A percentile compares a stretch with the other conserved stretches of the same genome.
phyloP scores from a whole-genome alignment of 2,329 filamentous ascomycete genomes.

The Phyllosticta citribraziliensis region DNA sequence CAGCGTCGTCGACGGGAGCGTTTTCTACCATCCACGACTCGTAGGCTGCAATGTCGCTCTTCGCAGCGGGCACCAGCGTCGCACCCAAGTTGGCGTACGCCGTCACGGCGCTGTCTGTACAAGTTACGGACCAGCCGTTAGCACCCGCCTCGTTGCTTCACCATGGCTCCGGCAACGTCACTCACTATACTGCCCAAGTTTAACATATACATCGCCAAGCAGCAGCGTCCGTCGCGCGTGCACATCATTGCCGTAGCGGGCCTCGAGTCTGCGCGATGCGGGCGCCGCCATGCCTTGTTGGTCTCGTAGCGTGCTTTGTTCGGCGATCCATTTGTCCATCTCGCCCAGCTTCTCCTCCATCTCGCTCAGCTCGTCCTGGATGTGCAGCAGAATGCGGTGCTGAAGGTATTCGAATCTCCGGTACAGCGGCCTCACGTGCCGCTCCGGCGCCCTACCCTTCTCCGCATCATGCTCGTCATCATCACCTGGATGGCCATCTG shows the following conservation, averaged over 20 bases:
- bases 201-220: constrained; percentile 53
- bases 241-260: constrained; percentile 44
- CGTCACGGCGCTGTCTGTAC: constrained; percentile 47
- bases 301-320: constrained; percentile 12
- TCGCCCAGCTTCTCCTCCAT: constrained; percentile 67
- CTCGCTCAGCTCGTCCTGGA: constrained; percentile 77
- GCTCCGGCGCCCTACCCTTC: background rate
- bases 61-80: constrained; percentile 39
- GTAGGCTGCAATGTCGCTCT: constrained; percentile 45
- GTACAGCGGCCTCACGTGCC: constrained; percentile 53
- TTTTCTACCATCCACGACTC: constrained; percentile 46
- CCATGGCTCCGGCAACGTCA: background rate
- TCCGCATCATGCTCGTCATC: constrained; percentile 10
- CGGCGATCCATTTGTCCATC: constrained; percentile 52
- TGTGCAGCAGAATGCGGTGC: constrained; percentile 68
- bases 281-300: constrained; percentile 29
- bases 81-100: constrained; percentile 48
- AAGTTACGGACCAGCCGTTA: background rate
- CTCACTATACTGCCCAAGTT: constrained; percentile 59
- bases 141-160: background rate
- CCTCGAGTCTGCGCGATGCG: constrained; percentile 51
- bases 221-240: constrained; percentile 52
- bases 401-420: constrained; percentile 74
- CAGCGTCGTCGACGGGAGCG: constrained; percentile 47
- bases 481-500: constrained; percentile 15